phyloP scores from a whole-genome alignment of 192 early-diverging fungal species.

The Funneliformis geosporum region DNA sequence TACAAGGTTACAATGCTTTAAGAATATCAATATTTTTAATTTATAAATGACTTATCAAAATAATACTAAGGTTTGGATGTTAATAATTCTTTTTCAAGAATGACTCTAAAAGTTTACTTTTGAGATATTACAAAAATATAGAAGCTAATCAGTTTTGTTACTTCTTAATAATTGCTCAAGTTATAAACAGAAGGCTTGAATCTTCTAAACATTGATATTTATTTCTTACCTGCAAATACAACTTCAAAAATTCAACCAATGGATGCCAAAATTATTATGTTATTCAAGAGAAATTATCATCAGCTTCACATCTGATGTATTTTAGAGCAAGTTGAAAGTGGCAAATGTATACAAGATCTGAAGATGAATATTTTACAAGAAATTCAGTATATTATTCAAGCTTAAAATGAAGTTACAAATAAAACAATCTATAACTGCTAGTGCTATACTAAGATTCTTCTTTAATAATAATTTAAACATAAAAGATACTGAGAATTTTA shows the following conservation, averaged over 20 bases:
- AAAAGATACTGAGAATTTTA: too few relatives aligned
- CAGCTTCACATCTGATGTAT: constrained; percentile 11
- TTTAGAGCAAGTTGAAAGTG: neutral
- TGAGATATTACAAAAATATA: neutral
- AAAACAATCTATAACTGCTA: too few relatives aligned
- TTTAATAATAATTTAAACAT: too few relatives aligned
- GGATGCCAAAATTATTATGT: constrained; percentile 31
- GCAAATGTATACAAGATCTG: neutral
- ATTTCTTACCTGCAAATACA: constrained; percentile 26
- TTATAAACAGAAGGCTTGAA: neutral
- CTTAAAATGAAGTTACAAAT: neutral
- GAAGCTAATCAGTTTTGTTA: constrained; percentile 10
- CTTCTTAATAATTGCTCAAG: constrained; percentile 29
- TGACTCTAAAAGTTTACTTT: too few relatives aligned
- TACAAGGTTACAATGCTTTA: too few relatives aligned
- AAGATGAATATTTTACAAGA: constrained; percentile 26
- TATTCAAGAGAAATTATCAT: constrained; percentile 25
- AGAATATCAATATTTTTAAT: too few relatives aligned
- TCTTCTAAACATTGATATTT: constrained; percentile 16
- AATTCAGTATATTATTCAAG: constrained; percentile 16
- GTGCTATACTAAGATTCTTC: too few relatives aligned
- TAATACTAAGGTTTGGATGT: too few relatives aligned
- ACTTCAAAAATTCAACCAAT: constrained; percentile 30
- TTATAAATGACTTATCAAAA: too few relatives aligned
- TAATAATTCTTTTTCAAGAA: too few relatives aligned